Conservation (phyloP, 306 rosid species). For the Coriaria nepalensis region DNA sequence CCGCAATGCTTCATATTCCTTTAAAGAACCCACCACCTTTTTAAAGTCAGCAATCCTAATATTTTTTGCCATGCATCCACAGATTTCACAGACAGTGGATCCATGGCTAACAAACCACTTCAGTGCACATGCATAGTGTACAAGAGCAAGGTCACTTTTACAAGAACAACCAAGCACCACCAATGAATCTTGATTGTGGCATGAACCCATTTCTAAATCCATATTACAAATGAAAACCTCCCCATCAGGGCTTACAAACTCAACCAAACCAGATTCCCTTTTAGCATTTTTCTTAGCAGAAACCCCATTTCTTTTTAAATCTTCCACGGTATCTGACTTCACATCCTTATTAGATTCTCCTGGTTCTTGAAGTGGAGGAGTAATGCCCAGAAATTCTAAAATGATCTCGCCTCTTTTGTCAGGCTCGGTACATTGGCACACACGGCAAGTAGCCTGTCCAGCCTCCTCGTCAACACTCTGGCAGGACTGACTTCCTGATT, state of each 20-base stretch:
- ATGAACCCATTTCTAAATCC: conserved; percentile 69
- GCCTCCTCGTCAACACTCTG: conserved; percentile 47
- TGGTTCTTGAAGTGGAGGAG: conserved; percentile 30
- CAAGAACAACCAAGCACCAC: conserved; percentile 92
- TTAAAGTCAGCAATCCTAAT: conserved; percentile 56
- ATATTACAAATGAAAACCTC: conserved; percentile 65
- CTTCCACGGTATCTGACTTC: conserved; percentile 19
- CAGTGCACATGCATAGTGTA: conserved; percentile 90
- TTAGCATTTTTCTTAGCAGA: conserved; percentile 25
- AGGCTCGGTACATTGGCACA: conserved; percentile 85
- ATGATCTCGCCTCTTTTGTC: conserved; percentile 78
- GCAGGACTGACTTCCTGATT: conserved; percentile 36
- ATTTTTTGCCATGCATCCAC: conserved; percentile 64
- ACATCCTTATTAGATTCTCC: conserved; percentile 21
- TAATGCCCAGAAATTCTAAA: conserved; percentile 51
- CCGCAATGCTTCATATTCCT: conserved; percentile 72
- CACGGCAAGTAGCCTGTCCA: conserved; percentile 60
- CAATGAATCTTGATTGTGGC: conserved; percentile 39
- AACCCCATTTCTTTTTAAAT: conserved; percentile 7
- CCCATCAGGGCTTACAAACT: conserved; percentile 85
- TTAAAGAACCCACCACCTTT: conserved; percentile 59
- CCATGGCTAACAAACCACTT: conserved; percentile 98
- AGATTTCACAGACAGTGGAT: conserved; percentile 85
- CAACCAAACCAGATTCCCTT: conserved; percentile 34
- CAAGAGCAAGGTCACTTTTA: conserved; percentile 85